phyloP scores from a whole-genome alignment of 2,329 filamentous ascomycete species.

The Huntiella savannae region DNA sequence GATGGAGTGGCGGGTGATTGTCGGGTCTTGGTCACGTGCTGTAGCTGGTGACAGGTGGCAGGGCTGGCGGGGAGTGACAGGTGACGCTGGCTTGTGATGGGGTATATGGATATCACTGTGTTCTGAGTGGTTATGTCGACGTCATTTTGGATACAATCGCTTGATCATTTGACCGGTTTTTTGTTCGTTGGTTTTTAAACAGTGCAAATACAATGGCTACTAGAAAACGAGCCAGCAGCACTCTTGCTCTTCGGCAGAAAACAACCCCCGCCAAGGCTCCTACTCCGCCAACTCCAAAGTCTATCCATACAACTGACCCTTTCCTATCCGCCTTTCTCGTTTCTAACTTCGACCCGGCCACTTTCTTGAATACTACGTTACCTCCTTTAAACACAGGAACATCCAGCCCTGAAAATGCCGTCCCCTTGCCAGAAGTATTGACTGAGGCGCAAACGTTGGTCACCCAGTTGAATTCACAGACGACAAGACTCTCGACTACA shows the following conservation, averaged over 20 bases:
- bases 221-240: conserved; percentile 8
- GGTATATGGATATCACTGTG: too few relatives aligned
- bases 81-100: too few relatives aligned
- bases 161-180: too few relatives aligned
- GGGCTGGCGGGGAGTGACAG: too few relatives aligned
- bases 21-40: too few relatives aligned
- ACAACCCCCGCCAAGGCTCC: conserved; percentile 5
- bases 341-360: conserved; percentile 60
- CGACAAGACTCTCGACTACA: conserved; percentile 58
- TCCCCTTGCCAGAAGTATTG: conserved; percentile 57
- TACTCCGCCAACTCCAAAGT: conserved; percentile 26
- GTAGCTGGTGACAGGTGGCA: too few relatives aligned
- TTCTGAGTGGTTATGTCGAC: too few relatives aligned
- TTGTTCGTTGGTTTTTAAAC: too few relatives aligned
- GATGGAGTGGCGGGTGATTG: too few relatives aligned
- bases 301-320: conserved; percentile 49
- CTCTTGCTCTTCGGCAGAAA: conserved; percentile 8
- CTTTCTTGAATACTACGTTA: conserved; percentile 66
- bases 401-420: conserved; percentile 14
- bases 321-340: conserved; percentile 58
- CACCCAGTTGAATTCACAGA: conserved; percentile 75
- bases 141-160: too few relatives aligned
- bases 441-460: conserved; percentile 67
- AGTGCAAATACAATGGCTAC: conserved; percentile 3
- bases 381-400: conserved; percentile 37